Percentiles rank a stretch among this genome's conserved stretches.
These are phyloP conservation scores for Aspergillus quadrilineatus DNA, from an alignment of 2,329 filamentous ascomycete genomes.

Conservation along the genomic window DNA sequence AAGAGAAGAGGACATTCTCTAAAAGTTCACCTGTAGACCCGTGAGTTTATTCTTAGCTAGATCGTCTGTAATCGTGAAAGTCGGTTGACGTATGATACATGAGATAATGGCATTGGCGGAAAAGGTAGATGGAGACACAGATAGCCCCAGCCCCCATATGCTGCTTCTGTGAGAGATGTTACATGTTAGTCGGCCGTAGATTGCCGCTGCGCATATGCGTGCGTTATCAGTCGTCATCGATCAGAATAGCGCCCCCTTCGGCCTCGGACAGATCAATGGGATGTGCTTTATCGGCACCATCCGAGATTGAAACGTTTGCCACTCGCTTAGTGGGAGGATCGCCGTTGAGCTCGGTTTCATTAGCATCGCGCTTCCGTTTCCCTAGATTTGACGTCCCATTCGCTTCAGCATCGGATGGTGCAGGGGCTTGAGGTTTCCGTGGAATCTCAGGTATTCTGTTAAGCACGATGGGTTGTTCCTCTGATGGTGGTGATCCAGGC, in stretches of 20 bases:
- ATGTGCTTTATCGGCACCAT: conserved; percentile 39
- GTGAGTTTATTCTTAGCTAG: conserved; percentile 11
- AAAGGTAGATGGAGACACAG: conserved; percentile 4
- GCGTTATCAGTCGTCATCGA: conserved; percentile 43
- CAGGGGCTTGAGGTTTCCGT: conserved; percentile 43
- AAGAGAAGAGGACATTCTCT: too few relatives aligned
- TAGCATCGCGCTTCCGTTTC: conserved; percentile 48
- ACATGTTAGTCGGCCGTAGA: neutral
- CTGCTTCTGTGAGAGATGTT: neutral
- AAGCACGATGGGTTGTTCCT: conserved; percentile 43
- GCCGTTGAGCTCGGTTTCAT: conserved; percentile 40
- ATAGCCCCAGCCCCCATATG: neutral
- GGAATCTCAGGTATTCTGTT: conserved; percentile 48
- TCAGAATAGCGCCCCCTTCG: conserved; percentile 63
- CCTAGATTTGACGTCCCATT: conserved; percentile 27
- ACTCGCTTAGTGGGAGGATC: conserved; percentile 45
- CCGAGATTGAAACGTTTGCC: conserved; percentile 36
- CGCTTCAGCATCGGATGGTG: conserved; percentile 28
- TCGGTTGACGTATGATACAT: conserved; percentile 22
- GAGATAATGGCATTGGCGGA: conserved; percentile 2
- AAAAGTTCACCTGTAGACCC: neutral
- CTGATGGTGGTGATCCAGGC: conserved; percentile 30
- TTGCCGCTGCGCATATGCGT: neutral
- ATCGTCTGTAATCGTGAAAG: conserved; percentile 9
- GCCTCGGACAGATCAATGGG: conserved; percentile 50